phyloP scores from a whole-genome alignment of 805 yeast genomes.

The Candida endomychidarum region DNA sequence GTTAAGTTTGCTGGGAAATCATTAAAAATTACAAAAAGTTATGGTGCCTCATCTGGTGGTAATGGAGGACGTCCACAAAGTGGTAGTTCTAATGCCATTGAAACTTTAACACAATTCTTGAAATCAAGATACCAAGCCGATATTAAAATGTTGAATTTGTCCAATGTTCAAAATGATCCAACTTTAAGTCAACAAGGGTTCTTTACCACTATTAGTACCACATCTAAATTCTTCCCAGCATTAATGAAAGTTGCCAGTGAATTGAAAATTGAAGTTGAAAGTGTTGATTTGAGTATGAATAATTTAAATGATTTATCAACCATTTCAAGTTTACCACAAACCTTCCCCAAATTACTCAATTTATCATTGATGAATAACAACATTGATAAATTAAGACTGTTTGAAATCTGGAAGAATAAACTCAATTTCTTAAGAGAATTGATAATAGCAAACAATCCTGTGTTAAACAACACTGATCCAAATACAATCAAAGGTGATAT shows the following conservation, averaged over 20 bases:
- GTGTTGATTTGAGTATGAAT: conserved; percentile 65
- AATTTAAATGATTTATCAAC: conserved; percentile 58
- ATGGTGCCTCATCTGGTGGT: conserved; percentile 9
- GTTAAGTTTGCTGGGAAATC: conserved; percentile 75
- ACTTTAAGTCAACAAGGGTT: conserved; percentile 60
- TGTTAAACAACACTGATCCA: conserved; percentile 36
- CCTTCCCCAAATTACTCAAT: conserved; percentile 76
- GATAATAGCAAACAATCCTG: conserved; percentile 76
- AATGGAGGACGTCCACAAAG: conserved; percentile 1
- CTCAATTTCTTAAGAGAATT: conserved; percentile 73
- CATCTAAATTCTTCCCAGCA: conserved; percentile 86
- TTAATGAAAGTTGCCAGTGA: conserved; percentile 75
- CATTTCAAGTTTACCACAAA: conserved; percentile 63
- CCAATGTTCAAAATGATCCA: conserved; percentile 64
- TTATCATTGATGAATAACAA: conserved; percentile 78
- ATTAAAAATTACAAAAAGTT: conserved; percentile 50
- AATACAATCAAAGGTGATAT: conserved; percentile 59
- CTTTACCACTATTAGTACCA: conserved; percentile 57
- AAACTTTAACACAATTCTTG: conserved; percentile 60
- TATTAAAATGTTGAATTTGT: conserved; percentile 66
- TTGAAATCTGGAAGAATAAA: conserved; percentile 79
- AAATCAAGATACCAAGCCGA: conserved; percentile 65
- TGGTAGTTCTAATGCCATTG: conserved; percentile 54
- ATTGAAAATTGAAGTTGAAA: conserved; percentile 56
- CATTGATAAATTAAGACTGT: conserved; percentile 53